Evolutionary conservation across 2,329 filamentous ascomycete species (phyloP), one percentile per base, ranked within the genome.

Genomic region (Ascochyta pisi): DNA sequence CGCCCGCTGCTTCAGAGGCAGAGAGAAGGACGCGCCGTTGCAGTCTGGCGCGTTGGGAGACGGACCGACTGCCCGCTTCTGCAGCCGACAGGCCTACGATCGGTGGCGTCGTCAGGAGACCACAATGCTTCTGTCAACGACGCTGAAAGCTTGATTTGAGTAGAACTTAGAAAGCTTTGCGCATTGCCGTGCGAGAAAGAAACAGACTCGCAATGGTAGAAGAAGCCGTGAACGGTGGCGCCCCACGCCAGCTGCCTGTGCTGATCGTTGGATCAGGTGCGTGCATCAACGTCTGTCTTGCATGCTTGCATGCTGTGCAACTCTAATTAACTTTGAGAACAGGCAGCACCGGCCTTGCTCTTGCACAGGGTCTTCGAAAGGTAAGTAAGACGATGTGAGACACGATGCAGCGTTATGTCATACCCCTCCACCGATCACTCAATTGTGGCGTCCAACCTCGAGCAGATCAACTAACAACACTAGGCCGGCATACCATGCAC

Each of bases 401-500:
- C 29, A 31, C 27, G 16, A 48, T 34, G 44, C 51, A 48, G 44
- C 38, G 38, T 55, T 50, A 35, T 41, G 45, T 41, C 46, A 50
- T 54, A 24, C 6, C n/a, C 23, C 4, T 22, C 38, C 22, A 47
- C 38, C 31, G 40, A 38, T 41, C 48, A 27, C 34, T 13, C 41
- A n/a, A 40, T 19, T 47, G 40, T 37, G 22, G 38, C 38, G 23
- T 12, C 33, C 31, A 16, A 33, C 26, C 26, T 13, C 42, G 39
- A 22, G 6, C 34, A n/a, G n/a, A 45, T 23, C 43, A 51, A 24
- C 62, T 63, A 41, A 58, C 43, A 15, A 44, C 44, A 48, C 29
- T 39, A 76, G 73, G 68, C 68, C 16, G 68, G 69, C 6, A 68
- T 76, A 47, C 37, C 55, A 58, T 86, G 84, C 69, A 76, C 69